These are phyloP conservation scores for Carex cristatella DNA, from an alignment of 176 grass and related monocot genomes.

Conservation along the genomic window DNA sequence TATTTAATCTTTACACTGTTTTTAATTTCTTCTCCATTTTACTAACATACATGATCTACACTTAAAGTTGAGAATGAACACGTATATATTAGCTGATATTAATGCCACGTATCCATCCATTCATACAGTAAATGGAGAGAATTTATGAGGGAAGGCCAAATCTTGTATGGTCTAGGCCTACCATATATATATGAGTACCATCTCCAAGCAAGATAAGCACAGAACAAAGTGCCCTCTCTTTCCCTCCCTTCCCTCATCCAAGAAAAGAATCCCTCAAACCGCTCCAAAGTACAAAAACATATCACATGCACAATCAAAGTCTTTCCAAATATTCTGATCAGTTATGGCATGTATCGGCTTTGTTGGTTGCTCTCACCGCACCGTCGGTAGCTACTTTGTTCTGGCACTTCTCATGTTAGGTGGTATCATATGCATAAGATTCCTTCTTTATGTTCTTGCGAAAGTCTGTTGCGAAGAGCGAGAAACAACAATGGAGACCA, in stretches of 20 bases:
- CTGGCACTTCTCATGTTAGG: conserved; percentile 4
- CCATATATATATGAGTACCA: background rate
- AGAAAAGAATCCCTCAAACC: conserved; percentile 25
- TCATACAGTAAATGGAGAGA: background rate
- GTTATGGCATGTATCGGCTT: conserved; percentile 25
- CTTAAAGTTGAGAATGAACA: background rate
- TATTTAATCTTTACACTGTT: no score
- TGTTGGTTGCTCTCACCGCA: conserved; percentile 17
- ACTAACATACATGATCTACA: background rate
- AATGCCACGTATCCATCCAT: background rate
- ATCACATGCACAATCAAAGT: background rate
- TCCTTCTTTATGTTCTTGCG: conserved; percentile 11
- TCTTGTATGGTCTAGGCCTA: background rate
- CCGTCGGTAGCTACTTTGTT: conserved; percentile 21
- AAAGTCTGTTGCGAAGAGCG: background rate
- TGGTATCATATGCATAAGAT: conserved; percentile 10
- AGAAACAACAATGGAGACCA: background rate
- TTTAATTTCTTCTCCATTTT: no score
- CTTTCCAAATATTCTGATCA: background rate
- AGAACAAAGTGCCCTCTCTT: conserved; percentile 1
- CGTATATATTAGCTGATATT: background rate
- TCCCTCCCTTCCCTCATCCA: background rate
- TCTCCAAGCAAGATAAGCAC: conserved; percentile 15
- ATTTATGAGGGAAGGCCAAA: background rate
- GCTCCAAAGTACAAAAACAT: background rate